Evolutionary conservation across 148 eudicot genomes (phyloP).

Genomic region (Polygonum maritimum): DNA sequence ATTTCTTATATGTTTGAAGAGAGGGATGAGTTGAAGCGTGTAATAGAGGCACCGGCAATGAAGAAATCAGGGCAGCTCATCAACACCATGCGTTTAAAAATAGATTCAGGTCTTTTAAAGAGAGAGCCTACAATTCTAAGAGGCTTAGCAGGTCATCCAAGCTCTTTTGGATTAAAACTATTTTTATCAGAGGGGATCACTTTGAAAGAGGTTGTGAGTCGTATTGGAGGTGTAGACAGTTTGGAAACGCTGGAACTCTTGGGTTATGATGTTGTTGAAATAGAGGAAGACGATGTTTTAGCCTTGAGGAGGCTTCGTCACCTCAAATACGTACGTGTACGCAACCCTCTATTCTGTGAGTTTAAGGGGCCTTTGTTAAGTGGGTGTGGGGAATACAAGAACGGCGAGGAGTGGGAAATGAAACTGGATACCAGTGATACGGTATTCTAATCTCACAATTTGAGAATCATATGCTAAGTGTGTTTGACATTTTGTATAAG

Average conservation of each 20-base stretch:
- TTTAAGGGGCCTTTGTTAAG: too few relatives aligned
- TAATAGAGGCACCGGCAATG: too few relatives aligned
- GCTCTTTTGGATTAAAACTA: background rate
- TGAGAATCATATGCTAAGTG: too few relatives aligned
- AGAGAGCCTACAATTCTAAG: background rate
- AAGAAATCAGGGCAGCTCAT: too few relatives aligned
- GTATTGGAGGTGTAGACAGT: background rate
- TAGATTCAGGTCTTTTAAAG: background rate
- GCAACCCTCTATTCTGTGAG: too few relatives aligned
- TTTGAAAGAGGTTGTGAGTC: too few relatives aligned
- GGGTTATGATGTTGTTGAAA: background rate
- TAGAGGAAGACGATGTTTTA: background rate
- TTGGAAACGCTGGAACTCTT: background rate
- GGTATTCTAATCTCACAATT: too few relatives aligned
- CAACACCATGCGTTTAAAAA: too few relatives aligned
- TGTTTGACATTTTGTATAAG: too few relatives aligned
- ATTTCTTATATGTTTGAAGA: accelerated
- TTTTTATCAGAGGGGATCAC: accelerated
- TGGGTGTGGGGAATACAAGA: too few relatives aligned
- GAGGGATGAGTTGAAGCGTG: background rate
- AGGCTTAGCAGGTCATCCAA: background rate
- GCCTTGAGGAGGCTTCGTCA: background rate
- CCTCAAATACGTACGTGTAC: background rate
- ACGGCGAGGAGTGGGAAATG: too few relatives aligned
- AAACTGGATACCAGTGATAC: too few relatives aligned